These are phyloP conservation scores for Phaeophleospora eucalypticola DNA, from an alignment of 2,329 filamentous ascomycete species.

Conservation along the genomic window DNA sequence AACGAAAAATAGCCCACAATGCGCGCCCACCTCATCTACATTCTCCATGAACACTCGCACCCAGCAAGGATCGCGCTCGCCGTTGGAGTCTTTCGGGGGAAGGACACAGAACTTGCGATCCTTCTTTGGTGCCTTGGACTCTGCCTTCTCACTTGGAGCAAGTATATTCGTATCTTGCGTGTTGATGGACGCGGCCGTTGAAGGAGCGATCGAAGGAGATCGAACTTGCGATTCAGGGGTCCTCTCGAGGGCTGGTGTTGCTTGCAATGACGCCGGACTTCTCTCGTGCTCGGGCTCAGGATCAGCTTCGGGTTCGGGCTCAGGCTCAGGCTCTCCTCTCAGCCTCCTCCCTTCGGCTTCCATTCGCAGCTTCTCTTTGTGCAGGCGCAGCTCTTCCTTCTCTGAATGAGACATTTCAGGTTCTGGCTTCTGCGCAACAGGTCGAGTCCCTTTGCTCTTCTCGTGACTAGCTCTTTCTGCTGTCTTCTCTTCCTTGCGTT, in stretches of 20 bases:
- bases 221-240: constrained; percentile 1
- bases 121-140: constrained; percentile 40
- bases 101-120: constrained; percentile 76
- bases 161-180: constrained; percentile 7
- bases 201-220: constrained; percentile 8
- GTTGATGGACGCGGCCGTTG: constrained; percentile 4
- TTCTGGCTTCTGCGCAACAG: constrained; percentile 15
- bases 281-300: neutral
- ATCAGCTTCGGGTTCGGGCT: neutral
- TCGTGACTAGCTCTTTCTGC: constrained; percentile 6
- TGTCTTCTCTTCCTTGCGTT: constrained; percentile 20
- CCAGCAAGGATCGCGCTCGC: constrained; percentile 67
- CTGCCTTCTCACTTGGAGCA: constrained; percentile 15
- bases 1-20: constrained; percentile 74
- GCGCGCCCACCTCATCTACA: constrained; percentile 80
- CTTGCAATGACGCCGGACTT: neutral
- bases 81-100: constrained; percentile 55
- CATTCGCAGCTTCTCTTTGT: constrained; percentile 29
- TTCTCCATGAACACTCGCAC: constrained; percentile 74
- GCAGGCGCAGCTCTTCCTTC: constrained; percentile 27
- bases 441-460: constrained; percentile 16
- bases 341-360: constrained; percentile 29
- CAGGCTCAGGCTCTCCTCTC: constrained; percentile 26
- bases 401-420: constrained; percentile 27
- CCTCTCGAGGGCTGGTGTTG: neutral